phyloP scores from a whole-genome alignment of 2,329 filamentous ascomycete genomes.

The Aspergillus fumigatiaffinis region DNA sequence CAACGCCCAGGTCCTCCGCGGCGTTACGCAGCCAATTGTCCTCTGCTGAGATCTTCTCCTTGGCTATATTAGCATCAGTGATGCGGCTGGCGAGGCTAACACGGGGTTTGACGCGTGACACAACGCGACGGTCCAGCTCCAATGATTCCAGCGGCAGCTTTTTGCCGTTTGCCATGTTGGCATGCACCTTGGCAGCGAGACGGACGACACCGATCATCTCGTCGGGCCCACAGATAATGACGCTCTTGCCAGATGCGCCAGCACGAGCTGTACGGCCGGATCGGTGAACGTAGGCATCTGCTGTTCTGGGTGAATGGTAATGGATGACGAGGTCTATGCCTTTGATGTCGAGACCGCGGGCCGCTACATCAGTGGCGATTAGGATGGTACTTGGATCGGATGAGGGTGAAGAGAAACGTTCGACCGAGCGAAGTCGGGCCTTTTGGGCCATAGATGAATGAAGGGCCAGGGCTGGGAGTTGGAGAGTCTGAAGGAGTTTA shows the following conservation, averaged over 20 bases:
- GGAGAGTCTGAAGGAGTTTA: conserved; percentile 77
- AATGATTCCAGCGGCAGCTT: conserved; percentile 68
- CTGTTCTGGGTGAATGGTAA: conserved; percentile 88
- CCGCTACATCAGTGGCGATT: conserved; percentile 89
- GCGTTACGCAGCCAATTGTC: conserved; percentile 80
- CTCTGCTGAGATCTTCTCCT: conserved; percentile 79
- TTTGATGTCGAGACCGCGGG: conserved; percentile 88
- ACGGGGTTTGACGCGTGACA: conserved; percentile 70
- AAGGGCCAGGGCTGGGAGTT: conserved; percentile 69
- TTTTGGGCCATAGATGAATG: conserved; percentile 97
- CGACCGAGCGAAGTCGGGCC: conserved; percentile 84
- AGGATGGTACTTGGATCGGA: conserved; percentile 62
- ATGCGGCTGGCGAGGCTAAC: conserved; percentile 81
- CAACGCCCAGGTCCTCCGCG: conserved; percentile 88
- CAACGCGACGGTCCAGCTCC: conserved; percentile 76
- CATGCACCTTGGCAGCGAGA: conserved; percentile 84
- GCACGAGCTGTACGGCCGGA: conserved; percentile 92
- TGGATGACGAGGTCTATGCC: conserved; percentile 86
- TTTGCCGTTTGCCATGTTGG: conserved; percentile 50
- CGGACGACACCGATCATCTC: conserved; percentile 82
- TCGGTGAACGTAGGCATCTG: conserved; percentile 91
- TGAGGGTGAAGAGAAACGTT: conserved; percentile 70
- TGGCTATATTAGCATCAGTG: conserved; percentile 75
- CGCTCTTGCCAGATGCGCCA: conserved; percentile 69
- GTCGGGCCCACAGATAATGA: conserved; percentile 86